These are phyloP conservation scores for Zymoseptoria brevis DNA, from an alignment of 2,329 filamentous ascomycete genomes.

Conservation along the genomic window DNA sequence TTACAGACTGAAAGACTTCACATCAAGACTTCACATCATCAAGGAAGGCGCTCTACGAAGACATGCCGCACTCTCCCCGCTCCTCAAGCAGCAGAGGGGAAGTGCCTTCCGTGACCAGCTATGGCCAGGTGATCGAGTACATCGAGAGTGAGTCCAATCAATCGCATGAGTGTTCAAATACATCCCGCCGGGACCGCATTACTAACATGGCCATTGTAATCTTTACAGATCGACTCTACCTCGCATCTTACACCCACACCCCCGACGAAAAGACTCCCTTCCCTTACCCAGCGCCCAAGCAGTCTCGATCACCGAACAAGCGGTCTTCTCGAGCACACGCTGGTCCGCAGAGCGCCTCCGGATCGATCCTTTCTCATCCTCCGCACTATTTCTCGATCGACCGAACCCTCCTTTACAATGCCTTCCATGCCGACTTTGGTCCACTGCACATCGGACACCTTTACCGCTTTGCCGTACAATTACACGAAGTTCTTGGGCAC, in stretches of 20 bases:
- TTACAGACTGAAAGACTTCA: background rate
- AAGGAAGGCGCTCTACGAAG: background rate
- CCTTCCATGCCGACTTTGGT: constrained; percentile 97
- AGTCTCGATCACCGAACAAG: constrained; percentile 64
- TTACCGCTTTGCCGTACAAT: constrained; percentile 90
- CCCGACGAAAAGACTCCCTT: constrained; percentile 78
- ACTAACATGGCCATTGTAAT: constrained; percentile 23
- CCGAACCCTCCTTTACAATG: constrained; percentile 78
- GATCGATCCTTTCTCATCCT: constrained; percentile 36
- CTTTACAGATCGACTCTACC: constrained; percentile 77
- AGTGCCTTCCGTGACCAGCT: constrained; percentile 42
- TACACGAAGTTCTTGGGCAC: constrained; percentile 89
- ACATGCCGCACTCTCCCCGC: constrained; percentile 26
- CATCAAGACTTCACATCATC: background rate
- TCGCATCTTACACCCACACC: constrained; percentile 79
- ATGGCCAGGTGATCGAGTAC: constrained; percentile 91
- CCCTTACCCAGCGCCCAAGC: constrained; percentile 58
- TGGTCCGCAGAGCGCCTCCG: constrained; percentile 44
- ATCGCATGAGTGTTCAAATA: background rate
- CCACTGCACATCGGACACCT: constrained; percentile 95
- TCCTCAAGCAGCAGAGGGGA: constrained; percentile 17
- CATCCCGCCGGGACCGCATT: constrained; percentile 16
- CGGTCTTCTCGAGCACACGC: constrained; percentile 59
- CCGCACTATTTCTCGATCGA: constrained; percentile 96
- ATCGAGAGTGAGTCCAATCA: constrained; percentile 63